Evolutionary conservation across 2,329 filamentous ascomycete genomes (phyloP), one percentile per base, ranked within the genome.

Genomic region (Curvularia eragrostidis): DNA sequence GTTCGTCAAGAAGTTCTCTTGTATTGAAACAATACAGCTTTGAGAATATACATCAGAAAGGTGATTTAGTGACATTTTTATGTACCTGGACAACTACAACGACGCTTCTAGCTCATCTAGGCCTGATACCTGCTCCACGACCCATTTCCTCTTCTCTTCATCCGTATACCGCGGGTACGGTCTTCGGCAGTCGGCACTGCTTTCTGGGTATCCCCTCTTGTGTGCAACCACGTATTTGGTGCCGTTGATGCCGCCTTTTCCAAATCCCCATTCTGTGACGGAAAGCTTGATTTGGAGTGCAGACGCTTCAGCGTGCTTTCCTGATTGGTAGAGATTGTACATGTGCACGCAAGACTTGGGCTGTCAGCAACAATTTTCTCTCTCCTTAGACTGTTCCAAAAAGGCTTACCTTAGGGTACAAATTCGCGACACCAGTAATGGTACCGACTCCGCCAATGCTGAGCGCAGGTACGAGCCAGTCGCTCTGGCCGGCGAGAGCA

Each of bases 351-450:
- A 84, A n/a, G 72, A 64, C 69, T 71, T n/a, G 19, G 10, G 2
- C 2, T 51, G 38, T 65, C 58, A 65, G 59, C 32, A n/a, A 23
- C 8, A 13, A 21, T 10, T 21, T 34, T 4, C 21, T 41, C n/a
- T 13, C 18, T 34, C n/a, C n/a, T 21, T 19, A 1, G n/a, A 5
- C 7, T 43, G 5, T 21, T 21, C 12, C 5, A 42, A 13, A 13
- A 48, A 3, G 1, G 42, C 61, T 48, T 71, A 70, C 75, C 68
- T 81, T 82, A 8, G 86, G 86, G 64, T 84, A 87, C 2, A 89
- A 77, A 62, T 89, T 89, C 24, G 81, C 87, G 60, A 89, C 84
- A 3, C 85, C 87, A 0, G 86, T 85, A 48, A 89, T 85, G 62
- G 82, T 85, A 9, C 87, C 87, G 2, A 82, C 81, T 28, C 82